Base-by-base conservation (phyloP, 2,329 filamentous ascomycete genomes). In the Didymella arachidicola region DNA sequence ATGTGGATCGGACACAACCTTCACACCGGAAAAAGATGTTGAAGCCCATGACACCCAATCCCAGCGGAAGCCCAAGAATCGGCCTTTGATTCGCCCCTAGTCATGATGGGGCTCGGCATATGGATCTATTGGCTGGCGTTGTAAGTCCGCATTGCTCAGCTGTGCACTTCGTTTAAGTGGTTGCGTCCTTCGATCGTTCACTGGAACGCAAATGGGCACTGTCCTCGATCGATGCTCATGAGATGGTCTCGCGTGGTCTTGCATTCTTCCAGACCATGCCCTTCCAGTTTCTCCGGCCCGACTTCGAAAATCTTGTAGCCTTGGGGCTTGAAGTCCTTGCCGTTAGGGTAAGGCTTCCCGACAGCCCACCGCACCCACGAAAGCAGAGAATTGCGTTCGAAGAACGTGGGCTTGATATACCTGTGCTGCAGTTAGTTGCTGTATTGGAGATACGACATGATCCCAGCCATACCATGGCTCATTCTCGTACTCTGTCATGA, bases 331-430 rank as follows among this genome's bases (percentile, higher is more conserved):
- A 77, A 81, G 32, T 79, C 27, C 78, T 80, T 80, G 82, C 87
- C 59, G 82, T 87, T 59, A 82, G 87, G 2, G 85, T 86, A 86
- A 84, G 92, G 58, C 85, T 84, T 67, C 82, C 86, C 85, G 82
- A 86, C 39, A 84, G 73, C 0, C 84, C 89, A 27, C 81, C 65
- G 62, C 2, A 68, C 36, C 63, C 66, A 70, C 2, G 65, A 52
- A 4, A 53, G 30, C 0, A 57, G 69, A 2, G 63, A 60, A 44
- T 68, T 58, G 11, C 67, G 63, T 3, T 47, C 53, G 12, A 49
- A 60, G n/a, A 71, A 63, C 0, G 65, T 68, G 3, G 69, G 49
- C 30, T 67, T 63, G 36, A 73, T 57, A 34, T 74, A 74, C 67
- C 65, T 69, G 34, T 48, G 11, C n/a, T 10, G 3, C 7, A 41